Evolutionary conservation across 805 yeast species (phyloP).

Genomic region (Monosporozyma yasuniensis): DNA sequence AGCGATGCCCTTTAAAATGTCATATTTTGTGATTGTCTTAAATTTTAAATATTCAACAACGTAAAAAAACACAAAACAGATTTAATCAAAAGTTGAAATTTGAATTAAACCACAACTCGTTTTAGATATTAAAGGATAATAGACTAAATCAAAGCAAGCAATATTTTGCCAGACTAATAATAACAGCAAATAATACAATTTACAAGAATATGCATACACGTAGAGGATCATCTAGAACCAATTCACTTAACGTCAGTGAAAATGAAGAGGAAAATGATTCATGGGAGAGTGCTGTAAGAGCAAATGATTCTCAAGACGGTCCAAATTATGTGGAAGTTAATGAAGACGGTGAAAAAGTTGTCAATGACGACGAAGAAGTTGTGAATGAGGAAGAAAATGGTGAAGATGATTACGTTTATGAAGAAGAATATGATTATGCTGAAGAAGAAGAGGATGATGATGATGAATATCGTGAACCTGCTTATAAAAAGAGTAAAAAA

Average conservation of each 20-base stretch:
- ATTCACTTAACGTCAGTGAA: constrained; percentile 8
- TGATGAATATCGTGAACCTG: constrained; percentile 20
- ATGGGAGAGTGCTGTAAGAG: constrained; percentile 8
- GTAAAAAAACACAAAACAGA: not conserved
- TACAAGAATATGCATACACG: not conserved
- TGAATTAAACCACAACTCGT: too few relatives aligned
- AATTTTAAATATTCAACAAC: too few relatives aligned
- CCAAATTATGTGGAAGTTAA: not conserved
- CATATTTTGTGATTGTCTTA: too few relatives aligned
- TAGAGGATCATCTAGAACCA: not conserved
- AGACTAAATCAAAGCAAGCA: too few relatives aligned
- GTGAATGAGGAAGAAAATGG: not conserved
- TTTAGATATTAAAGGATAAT: too few relatives aligned
- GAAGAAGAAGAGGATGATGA: constrained; percentile 15
- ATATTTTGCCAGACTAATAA: too few relatives aligned
- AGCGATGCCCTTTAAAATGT: constrained; percentile 1
- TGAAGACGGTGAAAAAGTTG: not conserved
- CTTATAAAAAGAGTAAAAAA: constrained; percentile 7
- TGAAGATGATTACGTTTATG: constrained; percentile 1
- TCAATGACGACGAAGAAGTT: not conserved
- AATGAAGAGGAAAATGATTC: constrained; percentile 11
- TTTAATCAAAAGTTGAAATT: too few relatives aligned
- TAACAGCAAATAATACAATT: too few relatives aligned
- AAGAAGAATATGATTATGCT: constrained; percentile 3
- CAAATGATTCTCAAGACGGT: constrained; percentile 9